Conservation (phyloP, 2,329 filamentous ascomycete species). For the Exophiala alcalophila region DNA sequence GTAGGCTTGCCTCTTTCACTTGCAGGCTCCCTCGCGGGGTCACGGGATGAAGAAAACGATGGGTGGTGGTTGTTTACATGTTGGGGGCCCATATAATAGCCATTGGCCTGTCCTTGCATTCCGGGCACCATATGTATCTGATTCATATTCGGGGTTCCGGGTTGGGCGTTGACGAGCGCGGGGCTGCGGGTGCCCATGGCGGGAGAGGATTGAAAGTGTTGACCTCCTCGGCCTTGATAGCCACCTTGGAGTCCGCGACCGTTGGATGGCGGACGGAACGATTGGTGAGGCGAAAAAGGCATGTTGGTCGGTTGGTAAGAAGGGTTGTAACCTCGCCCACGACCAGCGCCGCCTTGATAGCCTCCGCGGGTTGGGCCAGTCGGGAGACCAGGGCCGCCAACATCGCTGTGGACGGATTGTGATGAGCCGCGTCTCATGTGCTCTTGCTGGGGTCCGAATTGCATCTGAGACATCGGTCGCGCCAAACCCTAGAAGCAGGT, state of each 20-base stretch:
- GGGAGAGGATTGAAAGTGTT: conserved; percentile 61
- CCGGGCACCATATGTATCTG: conserved; percentile 66
- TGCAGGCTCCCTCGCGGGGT: conserved; percentile 14
- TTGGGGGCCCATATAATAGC: conserved; percentile 57
- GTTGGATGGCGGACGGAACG: conserved; percentile 51
- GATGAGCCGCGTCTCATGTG: conserved; percentile 85
- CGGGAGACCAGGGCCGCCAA: conserved; percentile 58
- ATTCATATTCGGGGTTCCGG: conserved; percentile 64
- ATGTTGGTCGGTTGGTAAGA: conserved; percentile 50
- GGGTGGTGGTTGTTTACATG: conserved; percentile 55
- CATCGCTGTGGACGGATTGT: conserved; percentile 75
- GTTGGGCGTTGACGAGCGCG: conserved; percentile 62
- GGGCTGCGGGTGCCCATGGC: conserved; percentile 64
- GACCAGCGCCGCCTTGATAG: conserved; percentile 52
- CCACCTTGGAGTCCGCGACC: conserved; percentile 52
- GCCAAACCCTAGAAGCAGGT: conserved; percentile 59
- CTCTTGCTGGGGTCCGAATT: conserved; percentile 60
- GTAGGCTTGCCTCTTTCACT: conserved; percentile 38
- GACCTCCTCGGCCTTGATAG: conserved; percentile 42
- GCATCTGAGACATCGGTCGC: conserved; percentile 63
- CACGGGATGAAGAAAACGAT: conserved; percentile 38
- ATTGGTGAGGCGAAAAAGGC: conserved; percentile 54
- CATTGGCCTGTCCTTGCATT: conserved; percentile 57
- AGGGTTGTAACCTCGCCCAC: conserved; percentile 56
- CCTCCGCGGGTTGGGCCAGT: conserved; percentile 54